Percentiles rank a stretch among this genome's conserved stretches.
Conservation (phyloP, 805 yeast species). For the Priceomyces melissophilus region DNA sequence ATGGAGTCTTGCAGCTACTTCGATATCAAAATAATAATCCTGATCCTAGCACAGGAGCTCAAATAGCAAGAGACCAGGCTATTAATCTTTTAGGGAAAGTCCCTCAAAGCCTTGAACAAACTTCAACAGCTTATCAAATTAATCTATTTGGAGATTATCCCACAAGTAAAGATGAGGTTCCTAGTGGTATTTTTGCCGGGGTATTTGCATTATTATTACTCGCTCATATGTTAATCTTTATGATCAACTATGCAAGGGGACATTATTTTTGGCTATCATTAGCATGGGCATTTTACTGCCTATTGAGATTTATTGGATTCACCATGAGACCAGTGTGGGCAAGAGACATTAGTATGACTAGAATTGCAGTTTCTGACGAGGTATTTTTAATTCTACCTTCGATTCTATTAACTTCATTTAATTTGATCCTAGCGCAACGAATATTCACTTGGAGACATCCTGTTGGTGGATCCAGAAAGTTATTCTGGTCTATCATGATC, state of each 20-base stretch:
- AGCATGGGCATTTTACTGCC: slow-evolving; percentile 51
- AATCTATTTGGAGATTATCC: slow-evolving; percentile 66
- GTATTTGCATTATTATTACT: slow-evolving; percentile 47
- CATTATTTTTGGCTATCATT: slow-evolving; percentile 58
- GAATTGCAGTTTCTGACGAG: slow-evolving; percentile 53
- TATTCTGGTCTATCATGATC: slow-evolving; percentile 52
- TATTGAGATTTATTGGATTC: slow-evolving; percentile 56
- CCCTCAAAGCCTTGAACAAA: slow-evolving; percentile 38
- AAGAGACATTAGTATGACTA: slow-evolving; percentile 41
- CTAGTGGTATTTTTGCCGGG: slow-evolving; percentile 55
- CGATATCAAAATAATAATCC: slow-evolving; percentile 21
- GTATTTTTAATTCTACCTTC: slow-evolving; percentile 57
- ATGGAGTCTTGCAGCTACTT: slow-evolving; percentile 23
- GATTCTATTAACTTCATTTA: slow-evolving; percentile 55
- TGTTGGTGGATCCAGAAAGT: slow-evolving; percentile 52
- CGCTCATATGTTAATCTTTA: slow-evolving; percentile 46
- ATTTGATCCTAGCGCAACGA: slow-evolving; percentile 66
- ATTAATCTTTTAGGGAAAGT: slow-evolving; percentile 16
- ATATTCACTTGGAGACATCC: slow-evolving; percentile 78
- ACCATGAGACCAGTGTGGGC: slow-evolving; percentile 60
- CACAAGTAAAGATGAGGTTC: slow-evolving; percentile 48
- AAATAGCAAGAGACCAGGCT: slow-evolving; percentile 25
- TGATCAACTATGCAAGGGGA: slow-evolving; percentile 47
- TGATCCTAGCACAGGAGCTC: slow-evolving; percentile 27
- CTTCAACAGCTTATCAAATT: slow-evolving; percentile 38